Evolutionary conservation across 208 protist genomes (phyloP), one percentile per base, ranked within the genome.

Genomic region (Leishmania lainsoni): DNA sequence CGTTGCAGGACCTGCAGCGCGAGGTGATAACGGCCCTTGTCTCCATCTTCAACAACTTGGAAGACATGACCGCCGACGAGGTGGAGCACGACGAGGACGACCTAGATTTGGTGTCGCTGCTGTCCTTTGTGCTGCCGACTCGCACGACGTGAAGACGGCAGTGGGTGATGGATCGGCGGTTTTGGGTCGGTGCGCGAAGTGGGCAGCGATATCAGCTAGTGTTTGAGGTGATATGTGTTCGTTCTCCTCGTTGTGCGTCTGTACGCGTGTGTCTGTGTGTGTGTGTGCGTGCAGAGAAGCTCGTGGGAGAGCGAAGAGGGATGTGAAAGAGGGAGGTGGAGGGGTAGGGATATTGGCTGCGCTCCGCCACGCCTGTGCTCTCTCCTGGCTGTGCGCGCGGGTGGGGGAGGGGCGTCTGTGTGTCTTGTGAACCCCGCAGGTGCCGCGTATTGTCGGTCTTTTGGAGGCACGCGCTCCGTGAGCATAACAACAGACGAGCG

Each of bases 1-100:
- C 93, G 16, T 82, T 96, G 48, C 75, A 86, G 52, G 91, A 90
- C 22, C 81, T 79, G 6, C 93, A 96, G 78, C 85, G 91, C 32
- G 91, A 92, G 35, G 90, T 96, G 16, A 89, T 95, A 54, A 91
- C 89, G 65, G 85, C 86, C 5, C 86, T 96, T 32, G 89, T 90
- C 26, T 85, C 90, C 54, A 90, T 94, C 69, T 92, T 95, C 73
- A 90, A 91, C 70, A 93, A 91, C 72, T 78, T 90, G 51, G 93
- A 96, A 5, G 74, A 80, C 56, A 89, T 94, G 72, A 93, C 87
- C 0, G 90, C 88, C 0, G 87, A 93, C 54, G 93, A 94, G 81
- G 91, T 96, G 59, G 90, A 93, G 74, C 91, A 96, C 75, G 91
- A 95, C 39, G 93, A 95, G 42, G 93, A 96, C 68, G 93, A 96